Base-by-base conservation (phyloP, 257 asterid genomes). In the Nemophila menziesii region DNA sequence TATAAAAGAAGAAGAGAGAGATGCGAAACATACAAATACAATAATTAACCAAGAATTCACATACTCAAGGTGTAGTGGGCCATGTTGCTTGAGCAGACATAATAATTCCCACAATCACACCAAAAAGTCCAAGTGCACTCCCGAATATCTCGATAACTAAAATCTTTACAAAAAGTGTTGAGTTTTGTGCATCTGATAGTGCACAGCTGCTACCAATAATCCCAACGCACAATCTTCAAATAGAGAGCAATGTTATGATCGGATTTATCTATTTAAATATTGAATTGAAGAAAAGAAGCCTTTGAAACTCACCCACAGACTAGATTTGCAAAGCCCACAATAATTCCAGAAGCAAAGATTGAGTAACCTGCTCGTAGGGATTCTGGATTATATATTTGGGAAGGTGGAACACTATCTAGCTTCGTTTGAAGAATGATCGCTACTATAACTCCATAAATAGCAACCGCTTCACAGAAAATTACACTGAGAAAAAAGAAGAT, bases 1-100 rank as follows among this genome's bases (percentile, higher is more conserved):
- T 20, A 40, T 8, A 4, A 27, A 8, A 47, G 3, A 13, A 29
- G 45, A 36, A 17, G 43, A 10, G 40, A 26, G 58, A 47, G 44
- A 15, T 33, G 51, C 33, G 40, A 48, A 51, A 55, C 27, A 21
- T 41, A 29, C 64, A 57, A 55, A 29, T 53, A 61, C 22, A 41
- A 37, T 14, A 42, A 29, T 29, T 29, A 7, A 29, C 8, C 36
- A 29, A 29, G 36, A 29, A 47, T 45, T 43, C 15, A 53, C 19
- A 33, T 41, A 14, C 57, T 65, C 66, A 77, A 56, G 57, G 51
- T 7, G 22, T 78, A 22, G 90, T 18, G 43, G 96, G 98, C 93
- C 96, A 89, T 58, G 93, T 75, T 37, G 98, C 98, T 74, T 89
- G 96, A 50, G 98, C 93, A 16, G 98, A 89, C 98, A 89, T 89